Conservation (phyloP, 2,329 filamentous ascomycete species). For the Ampelomyces quisqualis region DNA sequence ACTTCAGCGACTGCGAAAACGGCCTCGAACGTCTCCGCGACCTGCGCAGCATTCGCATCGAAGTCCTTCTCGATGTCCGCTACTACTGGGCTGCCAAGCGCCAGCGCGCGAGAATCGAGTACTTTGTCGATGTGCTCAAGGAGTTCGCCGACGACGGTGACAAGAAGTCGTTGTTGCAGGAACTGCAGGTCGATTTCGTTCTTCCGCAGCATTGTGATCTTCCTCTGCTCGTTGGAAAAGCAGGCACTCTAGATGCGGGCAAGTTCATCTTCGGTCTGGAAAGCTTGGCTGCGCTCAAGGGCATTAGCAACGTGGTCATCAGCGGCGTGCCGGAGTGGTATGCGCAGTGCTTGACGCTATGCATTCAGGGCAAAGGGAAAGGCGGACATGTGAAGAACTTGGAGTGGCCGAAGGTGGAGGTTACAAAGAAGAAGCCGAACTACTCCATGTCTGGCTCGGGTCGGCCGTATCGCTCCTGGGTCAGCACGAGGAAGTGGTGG, state of each 20-base stretch:
- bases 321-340: constrained; percentile 23
- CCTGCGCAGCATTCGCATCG: constrained; percentile 18
- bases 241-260: background rate
- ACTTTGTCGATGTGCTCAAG: constrained; percentile 24
- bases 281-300: constrained; percentile 15
- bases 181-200: constrained; percentile 11
- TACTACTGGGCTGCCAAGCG: constrained; percentile 16
- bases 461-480: too few relatives aligned
- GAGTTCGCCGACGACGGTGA: constrained; percentile 19
- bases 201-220: too few relatives aligned
- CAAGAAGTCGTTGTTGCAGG: constrained; percentile 17
- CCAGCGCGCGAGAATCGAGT: constrained; percentile 19
- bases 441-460: too few relatives aligned
- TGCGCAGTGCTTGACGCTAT: constrained; percentile 18
- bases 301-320: constrained; percentile 19
- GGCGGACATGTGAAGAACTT: constrained; percentile 17
- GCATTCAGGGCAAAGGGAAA: constrained; percentile 22
- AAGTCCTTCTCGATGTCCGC: constrained; percentile 2
- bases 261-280: constrained; percentile 25
- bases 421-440: constrained; percentile 5
- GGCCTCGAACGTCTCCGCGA: constrained; percentile 21
- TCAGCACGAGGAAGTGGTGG: constrained; percentile 19
- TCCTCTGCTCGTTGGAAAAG: too few relatives aligned
- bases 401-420: constrained; percentile 20
- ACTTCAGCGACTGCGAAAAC: constrained; percentile 8